Base-by-base conservation (phyloP, 495 filamentous ascomycete genomes). In the Penicillium lividum region DNA sequence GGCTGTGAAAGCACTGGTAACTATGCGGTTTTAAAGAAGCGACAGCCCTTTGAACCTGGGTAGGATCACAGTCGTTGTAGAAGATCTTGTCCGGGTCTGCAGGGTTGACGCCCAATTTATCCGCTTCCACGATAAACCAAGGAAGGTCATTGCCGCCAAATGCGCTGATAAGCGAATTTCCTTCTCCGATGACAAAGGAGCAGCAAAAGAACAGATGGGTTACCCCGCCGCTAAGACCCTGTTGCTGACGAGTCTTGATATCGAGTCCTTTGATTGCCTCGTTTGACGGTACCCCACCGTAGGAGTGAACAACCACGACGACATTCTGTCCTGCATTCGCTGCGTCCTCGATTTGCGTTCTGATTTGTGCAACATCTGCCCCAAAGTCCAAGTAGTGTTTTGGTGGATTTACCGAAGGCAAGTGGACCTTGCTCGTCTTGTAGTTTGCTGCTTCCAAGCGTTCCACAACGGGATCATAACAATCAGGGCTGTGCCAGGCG, bases 291-390 rank as follows among this genome's bases (percentile, higher is more conserved):
- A 75, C 30, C 13, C 75, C 67, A 46, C 70, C 61, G 56, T 73
- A 70, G 5, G 66, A 70, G 60, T 83, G 80, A 52, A 72, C 66
- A 0, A 79, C 74, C 6, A 82, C 49, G 8, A 80, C 58, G 7
- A 81, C 68, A 22, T 75, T 66, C 46, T 61, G 48, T 18, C 73
- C 68, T n/a, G 59, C 46, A 16, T 70, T 67, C 7, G 65, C 62
- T 28, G 57, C 50, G 3, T n/a, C n/a, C 18, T 63, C 28, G 31
- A 68, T 66, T 15, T 58, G 51, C 16, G 27, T 25, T 9, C 53
- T 43, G 15, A 62, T 58, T 3, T 52, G 29, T 0, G 49, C 28
- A 9, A 59, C 54, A 33, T 65, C 43, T 27, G 7, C 43, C 2
- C 7, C 4, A 7, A 46, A 46, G 25, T 28, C 43, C 5, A 27